Evolutionary conservation across 2,329 filamentous ascomycete species (phyloP), one percentile per base, ranked within the genome.

Genomic region (Alternaria arbusti): DNA sequence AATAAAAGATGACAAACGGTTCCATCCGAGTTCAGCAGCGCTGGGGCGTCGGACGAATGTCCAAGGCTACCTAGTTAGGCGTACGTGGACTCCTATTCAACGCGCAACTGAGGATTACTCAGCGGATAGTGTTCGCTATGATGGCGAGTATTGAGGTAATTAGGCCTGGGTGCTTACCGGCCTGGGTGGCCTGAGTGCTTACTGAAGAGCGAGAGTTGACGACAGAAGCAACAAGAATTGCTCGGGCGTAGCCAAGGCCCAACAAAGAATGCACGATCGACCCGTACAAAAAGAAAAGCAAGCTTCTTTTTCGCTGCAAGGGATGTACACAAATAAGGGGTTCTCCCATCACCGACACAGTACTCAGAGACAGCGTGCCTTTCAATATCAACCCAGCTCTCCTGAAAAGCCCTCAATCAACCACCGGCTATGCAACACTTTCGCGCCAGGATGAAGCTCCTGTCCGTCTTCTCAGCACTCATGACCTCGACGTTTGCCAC

Each of bases 391-490:
- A 8, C 17, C 3, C 30, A 23, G 6, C 28, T n/a, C 26, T 4
- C 11, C 20, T 12, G 13, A 6, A 52, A 25, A 40, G 20, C 2
- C 30, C 49, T 52, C 49, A 3, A 40, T 40, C 20, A 40, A 6
- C 13, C 7, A 36, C 49, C 49, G 3, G 6, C 28, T 7, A n/a
- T 36, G 20, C 10, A 17, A 9, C 10, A 52, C 20, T 13, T 23
- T 13, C 15, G 20, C 49, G 10, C 28, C 36, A 61, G 28, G 1
- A 65, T 65, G 56, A 63, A 45, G 47, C 20, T 40, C 23, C 23
- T 50, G 11, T n/a, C 43, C 23, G 11, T 13, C 25, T 20, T 68
- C 32, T 54, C 47, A 23, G 6, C 40, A n/a, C 44, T 68, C 10
- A 9, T 58, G 8, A 47, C 60, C 20, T 11, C 60, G 6, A 26